Evolutionary conservation across 1,284 basidiomycete genomes (phyloP), one percentile per base, ranked within the genome.

Genomic region (Anthracocystis walkeri): DNA sequence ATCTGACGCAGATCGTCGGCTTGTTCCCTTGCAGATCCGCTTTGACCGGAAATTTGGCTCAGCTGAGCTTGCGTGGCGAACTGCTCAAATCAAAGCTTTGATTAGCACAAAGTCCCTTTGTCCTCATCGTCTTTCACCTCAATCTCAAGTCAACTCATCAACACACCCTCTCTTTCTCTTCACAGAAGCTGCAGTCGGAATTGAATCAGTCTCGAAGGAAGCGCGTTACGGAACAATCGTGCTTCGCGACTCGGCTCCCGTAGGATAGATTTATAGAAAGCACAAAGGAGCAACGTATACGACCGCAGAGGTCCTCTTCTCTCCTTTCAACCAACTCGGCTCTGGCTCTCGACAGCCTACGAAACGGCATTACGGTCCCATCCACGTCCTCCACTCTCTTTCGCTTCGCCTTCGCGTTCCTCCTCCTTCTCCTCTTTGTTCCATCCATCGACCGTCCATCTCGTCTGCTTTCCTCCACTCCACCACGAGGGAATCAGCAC

Each of bases 381-480:
- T 35, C 51, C 61, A 56, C 23, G 11, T 20, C 52, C 40, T 41
- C 41, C 27, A 5, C 40, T 4, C 10, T 38, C 40, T 63, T 51
- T 50, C 55, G 55, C 1, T 20, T 23, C 23, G 54, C 68, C 50
- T 25, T 38, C 7, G 41, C 58, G 16, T 16, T 38, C 12, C n/a
- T 58, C 27, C 54, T 71, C 21, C 29, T 58, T 10, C 44, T 65
- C 31, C 55, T 65, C 33, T 58, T 55, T 53, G 52, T 65, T n/a
- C 41, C 40, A 11, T 58, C 68, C 54, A 58, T 29, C 63, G 31
- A 71, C 45, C 62, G 45, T 53, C 53, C 57, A 50, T 62, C 55
- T 53, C 16, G 55, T 57, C 62, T 65, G 67, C 62, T 61, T 53
- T 54, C 58, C 58, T 71, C 63, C 55, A 65, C 58, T 45, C 50